Evolutionary conservation across 768 basidiomycete genomes (phyloP).

Genomic region (Termitomyces sp.): DNA sequence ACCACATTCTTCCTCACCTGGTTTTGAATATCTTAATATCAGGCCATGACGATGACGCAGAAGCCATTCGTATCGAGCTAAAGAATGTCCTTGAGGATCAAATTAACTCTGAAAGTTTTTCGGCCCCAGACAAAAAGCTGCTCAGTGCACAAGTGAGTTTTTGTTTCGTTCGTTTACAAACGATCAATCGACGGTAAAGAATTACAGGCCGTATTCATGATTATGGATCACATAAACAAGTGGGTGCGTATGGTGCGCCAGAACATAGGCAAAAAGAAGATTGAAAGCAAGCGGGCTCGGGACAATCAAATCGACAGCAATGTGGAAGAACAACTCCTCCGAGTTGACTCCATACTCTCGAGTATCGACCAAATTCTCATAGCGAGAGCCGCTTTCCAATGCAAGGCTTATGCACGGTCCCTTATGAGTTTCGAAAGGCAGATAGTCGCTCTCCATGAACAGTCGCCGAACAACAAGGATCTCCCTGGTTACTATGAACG

Average conservation of each 20-base stretch:
- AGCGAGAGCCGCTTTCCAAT: conserved; percentile 90
- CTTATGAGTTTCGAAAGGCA: conserved; percentile 94
- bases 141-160: conserved; percentile 85
- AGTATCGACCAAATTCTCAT: conserved; percentile 85
- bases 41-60: conserved; percentile 55
- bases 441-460: conserved; percentile 48
- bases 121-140: conserved; percentile 73
- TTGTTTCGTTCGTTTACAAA: neutral
- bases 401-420: conserved; percentile 90
- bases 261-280: conserved; percentile 46
- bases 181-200: neutral
- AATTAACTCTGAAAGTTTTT: conserved; percentile 52
- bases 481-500: conserved; percentile 78
- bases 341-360: conserved; percentile 76
- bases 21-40: conserved; percentile 82
- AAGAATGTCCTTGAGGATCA: conserved; percentile 84
- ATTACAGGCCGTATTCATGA: conserved; percentile 82
- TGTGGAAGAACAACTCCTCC: conserved; percentile 55
- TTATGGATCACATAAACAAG: conserved; percentile 91
- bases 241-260: conserved; percentile 80
- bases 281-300: conserved; percentile 46
- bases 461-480: conserved; percentile 36
- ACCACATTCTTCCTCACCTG: conserved; percentile 86
- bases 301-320: conserved; percentile 28
- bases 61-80: conserved; percentile 71